A percentile compares a stretch with the other conserved stretches of the same genome.
phyloP scores from a whole-genome alignment of 1,284 basidiomycete genomes.

The Microbotryomycetes sp. region DNA sequence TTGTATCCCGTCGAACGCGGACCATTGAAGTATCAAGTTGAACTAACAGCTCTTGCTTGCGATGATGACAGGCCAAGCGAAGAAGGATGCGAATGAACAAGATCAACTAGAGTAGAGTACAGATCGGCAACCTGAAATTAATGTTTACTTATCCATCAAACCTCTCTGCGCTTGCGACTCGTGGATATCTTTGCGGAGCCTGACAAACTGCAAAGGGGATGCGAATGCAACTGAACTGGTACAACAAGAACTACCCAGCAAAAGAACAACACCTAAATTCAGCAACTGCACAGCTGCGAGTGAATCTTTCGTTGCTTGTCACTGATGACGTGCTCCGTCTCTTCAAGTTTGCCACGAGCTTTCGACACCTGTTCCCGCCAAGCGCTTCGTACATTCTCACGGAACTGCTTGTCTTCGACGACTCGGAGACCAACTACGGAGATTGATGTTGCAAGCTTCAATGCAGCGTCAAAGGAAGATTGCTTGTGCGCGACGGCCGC shows the following conservation, averaged over 20 bases:
- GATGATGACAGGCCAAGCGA: conserved; percentile 23
- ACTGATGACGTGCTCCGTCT: background rate
- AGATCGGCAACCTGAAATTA: background rate
- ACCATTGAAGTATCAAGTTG: background rate
- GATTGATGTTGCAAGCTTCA: background rate
- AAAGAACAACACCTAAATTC: background rate
- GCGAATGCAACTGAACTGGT: background rate
- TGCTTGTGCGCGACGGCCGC: background rate
- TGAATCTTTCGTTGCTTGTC: background rate
- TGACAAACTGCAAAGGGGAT: background rate
- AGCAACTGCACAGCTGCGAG: background rate
- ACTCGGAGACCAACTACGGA: conserved; percentile 1
- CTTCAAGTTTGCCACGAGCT: background rate
- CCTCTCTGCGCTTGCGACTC: no score
- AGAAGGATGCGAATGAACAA: conserved; percentile 16
- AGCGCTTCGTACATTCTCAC: background rate
- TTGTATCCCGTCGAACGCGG: background rate
- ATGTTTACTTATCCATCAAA: background rate
- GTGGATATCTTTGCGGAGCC: no score
- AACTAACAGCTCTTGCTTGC: background rate
- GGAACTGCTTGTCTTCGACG: conserved; percentile 3
- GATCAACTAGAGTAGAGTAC: conserved; percentile 15
- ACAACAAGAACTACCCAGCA: background rate
- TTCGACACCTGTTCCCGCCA: background rate
- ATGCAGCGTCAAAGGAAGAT: background rate